phyloP scores from a whole-genome alignment of 768 basidiomycete species.

The Mycena indigotica region DNA sequence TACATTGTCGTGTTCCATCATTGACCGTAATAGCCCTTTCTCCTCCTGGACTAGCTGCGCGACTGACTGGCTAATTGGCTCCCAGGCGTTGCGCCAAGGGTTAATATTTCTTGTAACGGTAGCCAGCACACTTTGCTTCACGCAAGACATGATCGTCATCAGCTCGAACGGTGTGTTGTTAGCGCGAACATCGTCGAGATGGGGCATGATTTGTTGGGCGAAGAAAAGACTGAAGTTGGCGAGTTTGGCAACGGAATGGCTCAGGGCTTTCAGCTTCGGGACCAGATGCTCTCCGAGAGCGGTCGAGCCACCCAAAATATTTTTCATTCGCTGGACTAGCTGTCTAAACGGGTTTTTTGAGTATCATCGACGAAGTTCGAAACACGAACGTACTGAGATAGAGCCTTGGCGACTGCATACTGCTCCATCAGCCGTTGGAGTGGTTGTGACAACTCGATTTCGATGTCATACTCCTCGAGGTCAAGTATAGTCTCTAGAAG shows the following conservation, averaged over 20 bases:
- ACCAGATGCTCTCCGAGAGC: constrained; percentile 74
- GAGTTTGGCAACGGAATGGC: constrained; percentile 72
- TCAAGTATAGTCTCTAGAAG: constrained; percentile 69
- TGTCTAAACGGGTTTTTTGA: constrained; percentile 59
- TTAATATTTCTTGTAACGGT: constrained; percentile 70
- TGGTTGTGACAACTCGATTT: constrained; percentile 78
- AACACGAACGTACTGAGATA: constrained; percentile 63
- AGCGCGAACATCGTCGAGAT: constrained; percentile 78
- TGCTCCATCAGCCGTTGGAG: constrained; percentile 81
- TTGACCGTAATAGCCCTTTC: constrained; percentile 66
- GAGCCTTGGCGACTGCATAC: constrained; percentile 75
- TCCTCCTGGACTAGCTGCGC: constrained; percentile 71
- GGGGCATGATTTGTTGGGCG: constrained; percentile 85
- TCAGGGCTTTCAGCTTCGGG: constrained; percentile 70
- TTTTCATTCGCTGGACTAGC: constrained; percentile 82
- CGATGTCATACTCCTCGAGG: constrained; percentile 74
- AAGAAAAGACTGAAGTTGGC: constrained; percentile 94
- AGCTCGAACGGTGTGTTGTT: constrained; percentile 81
- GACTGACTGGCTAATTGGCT: constrained; percentile 71
- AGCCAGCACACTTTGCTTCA: constrained; percentile 70
- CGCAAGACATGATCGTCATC: constrained; percentile 65
- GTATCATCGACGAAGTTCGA: background rate
- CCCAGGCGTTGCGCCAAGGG: constrained; percentile 73
- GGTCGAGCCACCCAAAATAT: constrained; percentile 67
- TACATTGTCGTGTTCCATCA: constrained; percentile 75